Percentiles rank a stretch among this genome's conserved stretches.
These are phyloP conservation scores for Coprinopsis strossmayeri DNA, from an alignment of 768 basidiomycete species.

Conservation along the genomic window DNA sequence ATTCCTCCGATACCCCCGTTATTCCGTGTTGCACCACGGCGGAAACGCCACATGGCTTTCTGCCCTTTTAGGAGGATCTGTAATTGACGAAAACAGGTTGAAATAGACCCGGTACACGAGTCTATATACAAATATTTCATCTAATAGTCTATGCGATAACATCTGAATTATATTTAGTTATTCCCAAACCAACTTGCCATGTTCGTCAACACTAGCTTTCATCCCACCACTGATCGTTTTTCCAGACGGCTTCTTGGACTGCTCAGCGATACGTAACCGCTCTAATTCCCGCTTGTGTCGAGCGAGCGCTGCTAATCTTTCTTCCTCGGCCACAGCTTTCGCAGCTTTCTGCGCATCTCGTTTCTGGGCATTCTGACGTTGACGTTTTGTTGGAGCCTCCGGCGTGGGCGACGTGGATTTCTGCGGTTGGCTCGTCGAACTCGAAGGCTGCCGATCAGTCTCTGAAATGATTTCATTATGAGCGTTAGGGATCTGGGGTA, in stretches of 20 bases:
- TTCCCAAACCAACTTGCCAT: conserved; percentile 57
- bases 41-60: background rate
- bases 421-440: conserved; percentile 7
- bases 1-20: conserved; percentile 4
- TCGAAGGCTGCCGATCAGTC: conserved; percentile 1
- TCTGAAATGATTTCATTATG: conserved; percentile 3
- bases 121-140: no score
- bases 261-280: conserved; percentile 42
- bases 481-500: background rate
- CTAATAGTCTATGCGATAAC: no score
- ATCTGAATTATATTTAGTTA: no score
- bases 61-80: background rate
- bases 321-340: conserved; percentile 48
- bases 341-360: conserved; percentile 52
- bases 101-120: no score
- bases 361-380: conserved; percentile 60
- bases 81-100: no score
- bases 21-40: background rate
- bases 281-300: conserved; percentile 59
- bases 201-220: conserved; percentile 50
- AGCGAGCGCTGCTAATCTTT: conserved; percentile 43
- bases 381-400: conserved; percentile 54
- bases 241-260: conserved; percentile 23
- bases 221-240: conserved; percentile 49
- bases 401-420: conserved; percentile 23